Evolutionary conservation across 2,329 filamentous ascomycete species (phyloP), one percentile per base, ranked within the genome.

Genomic region (Trichoderma arundinaceum): DNA sequence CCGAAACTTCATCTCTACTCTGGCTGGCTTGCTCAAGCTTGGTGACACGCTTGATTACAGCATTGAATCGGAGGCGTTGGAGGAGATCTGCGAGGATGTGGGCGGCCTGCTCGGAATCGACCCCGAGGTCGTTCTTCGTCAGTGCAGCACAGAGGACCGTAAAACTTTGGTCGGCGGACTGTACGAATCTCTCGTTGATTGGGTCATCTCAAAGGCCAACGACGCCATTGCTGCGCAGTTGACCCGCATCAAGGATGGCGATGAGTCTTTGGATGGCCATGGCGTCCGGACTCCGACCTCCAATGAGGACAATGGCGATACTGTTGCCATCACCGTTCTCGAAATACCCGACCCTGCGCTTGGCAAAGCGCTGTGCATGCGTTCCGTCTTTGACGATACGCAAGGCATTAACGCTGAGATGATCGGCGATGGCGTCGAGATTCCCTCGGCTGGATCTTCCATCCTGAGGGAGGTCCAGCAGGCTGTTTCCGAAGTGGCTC

Each of bases 401-500:
- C 82, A 90, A 19, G 95, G 95, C 59, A 97, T 99, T 79, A 98
- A 98, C 72, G 86, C 90, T 0, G 95, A 99, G 80, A 98, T 99
- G 94, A 96, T 94, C 73, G 90, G 94, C 68, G 95, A 99, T 71
- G 95, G 95, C 9, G 86, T 99, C 0, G 86, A 91, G n/a, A 85
- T 96, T 2, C 79, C 85, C 1, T 72, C 89, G 0, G 88, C 88
- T 1, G 91, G 91, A n/a, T 90, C 89, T 66, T 96, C 94, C 0
- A 90, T 98, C 9, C 76, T 94, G 13, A 89, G 91, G 43, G 94
- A 97, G 75, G 96, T 97, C 90, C 88, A 91, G 73, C 88, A 89
- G 65, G 92, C 94, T 1, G 86, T 97, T 5, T 80, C 87, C 0
- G 89, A 92, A 56, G 90, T 89, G 44, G 92, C 89, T 57, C 88